Base-by-base conservation (phyloP, 805 yeast species). In the Lachancea kluyveri region DNA sequence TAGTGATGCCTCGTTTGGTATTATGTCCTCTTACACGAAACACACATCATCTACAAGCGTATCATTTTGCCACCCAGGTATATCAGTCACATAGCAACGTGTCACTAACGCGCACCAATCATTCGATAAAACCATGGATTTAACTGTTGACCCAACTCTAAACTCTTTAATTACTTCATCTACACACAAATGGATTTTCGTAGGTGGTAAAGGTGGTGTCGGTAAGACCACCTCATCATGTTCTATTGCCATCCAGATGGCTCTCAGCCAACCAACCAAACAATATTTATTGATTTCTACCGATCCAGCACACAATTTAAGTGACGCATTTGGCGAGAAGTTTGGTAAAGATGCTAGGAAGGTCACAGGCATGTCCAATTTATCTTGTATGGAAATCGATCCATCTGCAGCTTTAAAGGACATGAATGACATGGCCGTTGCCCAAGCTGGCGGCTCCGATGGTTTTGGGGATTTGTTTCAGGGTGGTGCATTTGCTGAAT, bases 191-290 rank as follows among this genome's bases (percentile, higher is more conserved):
- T 92, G 99, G 99, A 80, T 92, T 42, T 92, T 92, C 52, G 97
- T 90, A 26, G 99, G 99, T 45, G 99, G 99, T 47, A 92, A 92
- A 67, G 99, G 99, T 59, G 99, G 99, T 62, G 99, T 92, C 17
- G 99, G 99, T 51, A 92, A 92, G 59, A 92, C 99, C 42, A 92
- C 98, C 16, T 84, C 96, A 3, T 90, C 97, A 1, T 88, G 95
- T 28, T 87, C 96, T 15, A 72, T 92, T 46, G 94, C 99, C 14
- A 80, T 88, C 41, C 97, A 92, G 62, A 72, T 92, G 57, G 96
- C 98, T 11, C 61, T 82, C 40, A 67, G 72, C 36, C 80, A 94
- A 54, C 94, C 94, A 21, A 43, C 59, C 11, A 88, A 86, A 44
- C 79, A 82, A 48, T 94, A 86, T 46, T 67, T 92, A 40, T 67